Conservation (phyloP, 139 green algal genomes). For the Trebouxia sp. region DNA sequence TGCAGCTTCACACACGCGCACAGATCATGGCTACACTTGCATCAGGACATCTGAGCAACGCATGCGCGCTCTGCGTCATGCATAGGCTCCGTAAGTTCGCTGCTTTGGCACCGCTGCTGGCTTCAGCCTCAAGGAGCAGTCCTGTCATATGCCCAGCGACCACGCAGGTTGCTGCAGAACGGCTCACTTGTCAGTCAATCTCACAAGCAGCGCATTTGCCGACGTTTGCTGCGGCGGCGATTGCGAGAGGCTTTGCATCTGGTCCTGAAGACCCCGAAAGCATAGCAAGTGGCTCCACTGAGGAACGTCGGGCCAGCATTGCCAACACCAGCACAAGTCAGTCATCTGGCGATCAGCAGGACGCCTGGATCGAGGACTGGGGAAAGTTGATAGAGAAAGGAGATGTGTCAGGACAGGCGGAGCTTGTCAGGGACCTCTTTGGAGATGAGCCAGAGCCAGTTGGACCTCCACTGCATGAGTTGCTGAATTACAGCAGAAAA, state of each 20-base stretch:
- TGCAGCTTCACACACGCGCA: no score
- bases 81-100: background rate
- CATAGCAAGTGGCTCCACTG: background rate
- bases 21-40: no score
- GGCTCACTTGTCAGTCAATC: no score
- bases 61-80: background rate
- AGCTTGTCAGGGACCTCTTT: background rate
- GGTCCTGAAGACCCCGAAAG: background rate
- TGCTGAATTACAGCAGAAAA: slow-evolving; percentile 11
- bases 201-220: background rate
- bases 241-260: background rate
- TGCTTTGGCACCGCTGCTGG: background rate
- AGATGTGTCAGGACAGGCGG: background rate
- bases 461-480: slow-evolving; percentile 4
- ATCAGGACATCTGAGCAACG: no score
- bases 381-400: background rate
- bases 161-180: background rate
- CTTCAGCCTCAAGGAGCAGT: background rate
- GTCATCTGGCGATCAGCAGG: background rate
- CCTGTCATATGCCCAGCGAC: background rate
- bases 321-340: background rate
- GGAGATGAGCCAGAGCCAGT: background rate
- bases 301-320: background rate
- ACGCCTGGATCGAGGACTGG: background rate
- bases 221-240: background rate